These are phyloP conservation scores for Microthlaspi erraticum DNA, from an alignment of 345 rosid genomes.

Conservation along the genomic window DNA sequence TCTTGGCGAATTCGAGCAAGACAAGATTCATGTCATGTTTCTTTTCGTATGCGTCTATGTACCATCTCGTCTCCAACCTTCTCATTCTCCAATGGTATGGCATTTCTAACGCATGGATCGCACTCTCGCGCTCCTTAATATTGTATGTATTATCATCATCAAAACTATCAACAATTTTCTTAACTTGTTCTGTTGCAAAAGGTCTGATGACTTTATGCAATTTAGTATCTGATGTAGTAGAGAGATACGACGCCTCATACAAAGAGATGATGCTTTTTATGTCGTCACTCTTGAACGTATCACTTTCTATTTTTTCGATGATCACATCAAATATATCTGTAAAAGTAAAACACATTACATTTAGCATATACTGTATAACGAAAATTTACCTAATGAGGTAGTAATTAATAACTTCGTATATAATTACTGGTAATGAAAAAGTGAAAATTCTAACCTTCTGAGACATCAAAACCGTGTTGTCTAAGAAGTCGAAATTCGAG, in stretches of 20 bases:
- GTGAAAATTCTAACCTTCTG: conserved; percentile 29
- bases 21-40: conserved; percentile 17
- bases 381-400: not conserved
- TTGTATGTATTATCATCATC: conserved; percentile 12
- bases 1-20: conserved; percentile 36
- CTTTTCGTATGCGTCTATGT: conserved; percentile 41
- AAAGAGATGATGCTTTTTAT: conserved; percentile 39
- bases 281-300: conserved; percentile 6
- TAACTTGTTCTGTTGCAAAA: conserved; percentile 40
- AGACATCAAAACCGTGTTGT: conserved; percentile 40
- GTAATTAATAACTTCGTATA: too few relatives aligned
- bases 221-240: conserved; percentile 38
- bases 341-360: not conserved
- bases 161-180: not conserved
- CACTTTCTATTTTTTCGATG: conserved; percentile 38
- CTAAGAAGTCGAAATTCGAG: conserved; percentile 45
- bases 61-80: conserved; percentile 40
- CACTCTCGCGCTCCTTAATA: conserved; percentile 1
- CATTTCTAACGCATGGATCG: conserved; percentile 40
- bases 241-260: conserved; percentile 49
- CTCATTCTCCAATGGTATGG: conserved; percentile 38
- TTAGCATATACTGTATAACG: not conserved
- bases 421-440: not conserved
- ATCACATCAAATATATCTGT: conserved; percentile 44
- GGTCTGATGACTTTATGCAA: conserved; percentile 45